Conservation (phyloP, 345 rosid genomes). For the Ceriops tagal region DNA sequence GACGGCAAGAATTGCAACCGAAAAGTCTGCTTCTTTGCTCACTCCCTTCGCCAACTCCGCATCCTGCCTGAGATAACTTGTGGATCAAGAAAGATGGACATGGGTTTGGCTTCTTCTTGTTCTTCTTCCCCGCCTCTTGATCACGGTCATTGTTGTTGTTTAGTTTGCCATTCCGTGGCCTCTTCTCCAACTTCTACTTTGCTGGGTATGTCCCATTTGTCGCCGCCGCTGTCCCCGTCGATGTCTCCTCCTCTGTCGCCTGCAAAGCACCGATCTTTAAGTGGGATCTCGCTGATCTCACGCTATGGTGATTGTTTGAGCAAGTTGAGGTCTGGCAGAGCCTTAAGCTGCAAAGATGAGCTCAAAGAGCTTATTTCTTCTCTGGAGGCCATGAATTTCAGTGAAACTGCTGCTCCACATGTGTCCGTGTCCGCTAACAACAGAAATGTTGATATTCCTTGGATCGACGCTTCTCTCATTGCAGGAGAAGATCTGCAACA, state of each 20-base stretch:
- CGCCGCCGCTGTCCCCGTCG: slow-evolving; percentile 45
- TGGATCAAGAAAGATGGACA: background rate
- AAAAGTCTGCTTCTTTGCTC: slow-evolving; percentile 29
- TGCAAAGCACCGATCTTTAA: slow-evolving; percentile 23
- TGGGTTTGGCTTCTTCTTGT: slow-evolving; percentile 2
- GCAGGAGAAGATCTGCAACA: slow-evolving; percentile 41
- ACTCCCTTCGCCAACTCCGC: slow-evolving; percentile 23
- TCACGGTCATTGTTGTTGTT: slow-evolving; percentile 44
- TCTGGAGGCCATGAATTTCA: slow-evolving; percentile 49
- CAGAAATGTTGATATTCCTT: slow-evolving; percentile 29
- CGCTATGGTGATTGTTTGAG: slow-evolving; percentile 33
- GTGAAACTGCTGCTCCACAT: slow-evolving; percentile 33
- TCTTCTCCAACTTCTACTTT: slow-evolving; percentile 82
- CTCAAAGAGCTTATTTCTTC: slow-evolving; percentile 51
- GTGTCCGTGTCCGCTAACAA: slow-evolving; percentile 14
- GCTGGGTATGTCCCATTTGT: slow-evolving; percentile 49
- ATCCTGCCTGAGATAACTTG: slow-evolving; percentile 12
- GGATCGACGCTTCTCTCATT: slow-evolving; percentile 39
- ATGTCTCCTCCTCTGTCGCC: slow-evolving; percentile 80
- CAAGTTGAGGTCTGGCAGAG: slow-evolving; percentile 26
- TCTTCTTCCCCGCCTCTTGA: slow-evolving; percentile 5
- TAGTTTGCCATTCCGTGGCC: slow-evolving; percentile 41
- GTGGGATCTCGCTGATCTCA: slow-evolving; percentile 33
- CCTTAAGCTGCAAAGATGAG: slow-evolving; percentile 47
- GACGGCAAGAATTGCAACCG: slow-evolving; percentile 25